These are phyloP conservation scores for Tuber magnatum DNA, from an alignment of 495 filamentous ascomycete genomes.

Conservation along the genomic window DNA sequence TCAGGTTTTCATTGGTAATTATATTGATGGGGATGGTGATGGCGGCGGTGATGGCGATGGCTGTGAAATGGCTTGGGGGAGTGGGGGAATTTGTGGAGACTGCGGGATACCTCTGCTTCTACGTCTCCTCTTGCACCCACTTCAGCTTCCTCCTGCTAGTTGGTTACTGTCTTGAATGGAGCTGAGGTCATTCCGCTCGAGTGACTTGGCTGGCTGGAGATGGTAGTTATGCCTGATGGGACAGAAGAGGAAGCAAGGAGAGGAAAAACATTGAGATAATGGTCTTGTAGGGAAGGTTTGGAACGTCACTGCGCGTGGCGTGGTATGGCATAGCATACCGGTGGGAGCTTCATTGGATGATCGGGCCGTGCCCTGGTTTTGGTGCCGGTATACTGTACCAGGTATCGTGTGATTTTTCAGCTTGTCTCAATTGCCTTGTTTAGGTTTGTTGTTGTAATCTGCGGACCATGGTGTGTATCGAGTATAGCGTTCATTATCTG, in stretches of 20 bases:
- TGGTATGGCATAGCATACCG: not conserved
- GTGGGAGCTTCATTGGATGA: not conserved
- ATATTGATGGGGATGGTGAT: not conserved
- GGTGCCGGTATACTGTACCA: not conserved
- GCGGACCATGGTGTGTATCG: not conserved
- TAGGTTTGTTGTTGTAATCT: not conserved
- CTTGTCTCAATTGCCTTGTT: conserved; percentile 2
- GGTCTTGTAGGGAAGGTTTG: not conserved
- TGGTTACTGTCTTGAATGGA: not conserved
- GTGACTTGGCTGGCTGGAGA: not conserved
- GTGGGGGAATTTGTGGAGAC: not conserved
- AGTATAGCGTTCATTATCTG: not conserved
- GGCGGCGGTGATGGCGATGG: not conserved
- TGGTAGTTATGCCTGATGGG: not conserved
- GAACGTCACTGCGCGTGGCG: not conserved
- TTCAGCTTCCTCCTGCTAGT: not conserved
- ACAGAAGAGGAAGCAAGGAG: not conserved
- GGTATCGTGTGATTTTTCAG: not conserved
- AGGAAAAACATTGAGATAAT: not conserved
- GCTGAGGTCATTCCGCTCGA: not conserved
- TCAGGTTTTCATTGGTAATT: not conserved
- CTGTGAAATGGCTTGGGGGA: not conserved
- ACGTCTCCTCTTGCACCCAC: not conserved
- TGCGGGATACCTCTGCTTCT: not conserved
- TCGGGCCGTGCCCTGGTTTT: not conserved